Evolutionary conservation across 306 rosid species (phyloP), one percentile per base, ranked within the genome.

Genomic region (Vigna trinervia): DNA sequence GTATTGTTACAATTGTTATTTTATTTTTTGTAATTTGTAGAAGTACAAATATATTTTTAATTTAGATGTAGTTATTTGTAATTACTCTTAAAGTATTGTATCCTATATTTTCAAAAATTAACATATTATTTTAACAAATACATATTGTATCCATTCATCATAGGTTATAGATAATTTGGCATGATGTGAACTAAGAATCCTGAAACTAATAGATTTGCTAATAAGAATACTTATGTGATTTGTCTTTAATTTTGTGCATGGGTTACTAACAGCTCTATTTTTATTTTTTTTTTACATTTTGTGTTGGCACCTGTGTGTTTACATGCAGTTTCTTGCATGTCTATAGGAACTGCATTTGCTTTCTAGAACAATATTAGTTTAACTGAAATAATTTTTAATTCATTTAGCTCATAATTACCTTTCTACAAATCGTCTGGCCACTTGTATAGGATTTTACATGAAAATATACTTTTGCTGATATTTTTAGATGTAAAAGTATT

Each of bases 281-380:
- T 38, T 57, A 20, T 12, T 32, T 34, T 38, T 56, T 54, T 12
- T 28, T 28, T 28, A 28, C 3, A 19, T n/a, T 8, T 66, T 73
- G 69, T 54, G 32, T 65, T 22, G 32, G 48, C 56, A 52, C 46
- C 69, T 5, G 8, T 58, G 26, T 67, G 15, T 67, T 59, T 63
- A 20, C 23, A 8, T 76, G 74, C 74, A 81, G 12, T 12, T 66
- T 53, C 59, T 47, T 59, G 48, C 17, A 23, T 59, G 73, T 36
- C 36, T 70, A 32, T 48, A 71, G 15, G 62, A 38, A 5, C 61
- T 52, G 56, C 68, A 68, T 59, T 61, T 81, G 26, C 61, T 19
- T 43, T 36, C 53, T 57, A 23, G 78, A 62, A 62, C 63, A 69
- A 3, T 61, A 60, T 36, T 28, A 17, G 77, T 48, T 19, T 50